Evolutionary conservation across 129 eudicot species (phyloP).

Genomic region (Cynara cardunculus): DNA sequence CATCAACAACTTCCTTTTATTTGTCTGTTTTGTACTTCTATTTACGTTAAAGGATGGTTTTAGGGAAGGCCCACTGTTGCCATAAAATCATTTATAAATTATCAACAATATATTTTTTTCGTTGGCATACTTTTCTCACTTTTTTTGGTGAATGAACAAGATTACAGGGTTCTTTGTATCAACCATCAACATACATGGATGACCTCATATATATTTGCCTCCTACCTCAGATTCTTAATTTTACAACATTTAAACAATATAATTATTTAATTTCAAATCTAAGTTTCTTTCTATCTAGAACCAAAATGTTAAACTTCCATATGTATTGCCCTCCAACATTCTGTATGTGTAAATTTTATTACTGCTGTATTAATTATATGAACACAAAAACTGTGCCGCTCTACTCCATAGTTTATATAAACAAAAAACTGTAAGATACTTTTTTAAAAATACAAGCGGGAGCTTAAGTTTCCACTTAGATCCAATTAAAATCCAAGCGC

Average conservation of each 20-base stretch:
- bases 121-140: neutral
- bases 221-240: neutral
- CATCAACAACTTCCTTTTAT: neutral
- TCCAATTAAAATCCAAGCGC: neutral
- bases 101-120: neutral
- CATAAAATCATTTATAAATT: neutral
- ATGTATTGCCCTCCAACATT: neutral
- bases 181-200: constrained; percentile 9
- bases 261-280: neutral
- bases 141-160: neutral
- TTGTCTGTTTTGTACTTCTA: neutral
- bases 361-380: neutral
- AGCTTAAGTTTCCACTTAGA: neutral
- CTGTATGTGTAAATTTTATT: neutral
- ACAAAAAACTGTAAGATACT: neutral
- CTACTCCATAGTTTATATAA: neutral
- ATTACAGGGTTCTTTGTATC: constrained; percentile 6
- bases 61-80: neutral
- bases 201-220: constrained; percentile 10
- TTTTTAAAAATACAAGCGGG: neutral
- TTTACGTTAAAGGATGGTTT: neutral
- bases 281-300: neutral
- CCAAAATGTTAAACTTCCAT: neutral
- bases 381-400: neutral
- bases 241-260: neutral